Conservation (phyloP, 2,329 filamentous ascomycete species). For the Ceratocystis papillata region DNA sequence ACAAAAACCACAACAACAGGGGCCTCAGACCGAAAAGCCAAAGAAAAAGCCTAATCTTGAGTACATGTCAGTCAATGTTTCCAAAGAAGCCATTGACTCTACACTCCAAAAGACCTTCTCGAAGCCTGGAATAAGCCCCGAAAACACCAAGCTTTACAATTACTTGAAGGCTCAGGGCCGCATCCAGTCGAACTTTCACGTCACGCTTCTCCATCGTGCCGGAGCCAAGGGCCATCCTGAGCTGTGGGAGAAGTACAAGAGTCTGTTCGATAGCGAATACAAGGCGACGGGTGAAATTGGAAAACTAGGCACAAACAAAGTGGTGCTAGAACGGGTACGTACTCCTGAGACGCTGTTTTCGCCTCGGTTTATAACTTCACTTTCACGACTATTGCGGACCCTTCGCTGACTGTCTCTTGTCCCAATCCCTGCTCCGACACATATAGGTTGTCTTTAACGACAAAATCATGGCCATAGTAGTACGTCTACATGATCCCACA, state of each 20-base stretch:
- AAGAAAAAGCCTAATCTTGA: constrained; percentile 44
- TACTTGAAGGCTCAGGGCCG: constrained; percentile 63
- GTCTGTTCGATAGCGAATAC: constrained; percentile 43
- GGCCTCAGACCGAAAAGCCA: constrained; percentile 24
- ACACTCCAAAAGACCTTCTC: constrained; percentile 63
- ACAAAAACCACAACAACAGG: constrained; percentile 27
- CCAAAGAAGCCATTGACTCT: constrained; percentile 35
- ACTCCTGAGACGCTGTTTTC: background rate
- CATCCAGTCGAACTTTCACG: constrained; percentile 78
- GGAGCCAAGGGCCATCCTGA: constrained; percentile 49
- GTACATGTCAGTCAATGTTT: constrained; percentile 46
- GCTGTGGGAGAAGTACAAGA: constrained; percentile 63
- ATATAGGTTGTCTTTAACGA: constrained; percentile 67
- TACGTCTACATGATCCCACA: constrained; percentile 52
- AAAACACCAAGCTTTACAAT: constrained; percentile 49
- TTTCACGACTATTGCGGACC: background rate
- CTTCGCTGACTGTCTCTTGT: constrained; percentile 6
- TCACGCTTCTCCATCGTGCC: constrained; percentile 81
- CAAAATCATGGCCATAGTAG: constrained; percentile 83
- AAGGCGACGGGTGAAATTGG: constrained; percentile 31
- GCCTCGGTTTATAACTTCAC: background rate
- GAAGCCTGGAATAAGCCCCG: constrained; percentile 36
- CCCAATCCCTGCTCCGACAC: constrained; percentile 39
- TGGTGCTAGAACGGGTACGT: constrained; percentile 51
- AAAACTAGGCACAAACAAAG: constrained; percentile 50